Percentiles rank a stretch among this genome's conserved stretches.
These are phyloP conservation scores for Geranium brycei DNA, from an alignment of 345 rosid species.

Conservation along the genomic window DNA sequence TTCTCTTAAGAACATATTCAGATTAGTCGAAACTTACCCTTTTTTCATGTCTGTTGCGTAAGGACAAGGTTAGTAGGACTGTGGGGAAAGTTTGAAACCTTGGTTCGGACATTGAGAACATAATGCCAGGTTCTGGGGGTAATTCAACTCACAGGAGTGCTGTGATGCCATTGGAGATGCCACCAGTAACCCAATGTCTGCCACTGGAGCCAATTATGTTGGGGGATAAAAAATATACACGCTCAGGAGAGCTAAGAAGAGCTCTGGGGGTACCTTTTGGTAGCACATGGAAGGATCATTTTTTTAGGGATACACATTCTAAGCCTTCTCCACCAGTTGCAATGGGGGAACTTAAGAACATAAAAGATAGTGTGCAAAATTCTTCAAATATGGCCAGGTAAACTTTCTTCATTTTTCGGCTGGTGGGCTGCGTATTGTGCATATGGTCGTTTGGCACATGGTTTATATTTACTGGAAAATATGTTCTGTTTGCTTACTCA, in stretches of 20 bases:
- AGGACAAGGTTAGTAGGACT: background rate
- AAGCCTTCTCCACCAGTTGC: conserved; percentile 56
- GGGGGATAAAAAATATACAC: conserved; percentile 49
- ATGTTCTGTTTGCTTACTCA: background rate
- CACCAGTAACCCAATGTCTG: conserved; percentile 48
- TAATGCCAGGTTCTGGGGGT: conserved; percentile 50
- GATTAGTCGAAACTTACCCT: background rate
- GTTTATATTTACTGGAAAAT: conserved; percentile 2
- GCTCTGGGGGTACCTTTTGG: conserved; percentile 57
- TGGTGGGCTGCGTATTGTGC: background rate
- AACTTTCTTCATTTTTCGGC: background rate
- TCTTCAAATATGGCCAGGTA: conserved; percentile 71
- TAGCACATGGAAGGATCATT: conserved; percentile 48
- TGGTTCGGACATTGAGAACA: conserved; percentile 15
- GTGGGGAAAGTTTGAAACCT: conserved; percentile 5
- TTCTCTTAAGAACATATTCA: background rate
- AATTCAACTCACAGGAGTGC: conserved; percentile 37
- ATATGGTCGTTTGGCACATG: background rate
- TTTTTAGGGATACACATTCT: conserved; percentile 43
- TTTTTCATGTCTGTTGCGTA: background rate
- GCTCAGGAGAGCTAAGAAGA: conserved; percentile 71
- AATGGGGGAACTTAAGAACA: conserved; percentile 67
- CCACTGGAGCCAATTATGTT: conserved; percentile 68
- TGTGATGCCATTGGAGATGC: conserved; percentile 43
- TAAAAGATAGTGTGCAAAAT: conserved; percentile 82